Evolutionary conservation across 306 rosid genomes (phyloP), one percentile per base, ranked within the genome.

Genomic region (Leucaena leucocephala): DNA sequence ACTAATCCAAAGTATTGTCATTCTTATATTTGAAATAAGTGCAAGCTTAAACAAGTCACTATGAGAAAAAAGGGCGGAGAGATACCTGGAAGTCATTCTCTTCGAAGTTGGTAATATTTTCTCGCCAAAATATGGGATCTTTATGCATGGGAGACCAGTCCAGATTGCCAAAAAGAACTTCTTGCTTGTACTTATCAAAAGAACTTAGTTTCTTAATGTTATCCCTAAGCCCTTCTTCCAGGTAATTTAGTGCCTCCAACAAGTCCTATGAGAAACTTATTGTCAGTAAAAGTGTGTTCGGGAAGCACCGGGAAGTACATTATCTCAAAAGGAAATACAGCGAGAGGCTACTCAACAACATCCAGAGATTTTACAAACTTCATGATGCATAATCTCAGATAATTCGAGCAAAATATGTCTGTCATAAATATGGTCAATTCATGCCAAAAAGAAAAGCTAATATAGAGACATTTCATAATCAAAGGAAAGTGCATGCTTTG

Each of bases 101-200:
- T 88, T 96, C 99, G 13, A 93, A 96, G 78, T 74, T 83, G 59
- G 82, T 80, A 71, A 93, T 84, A 82, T 96, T 96, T 61, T 96
- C 99, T 17, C 96, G 94, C 99, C 99, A 96, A 87, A 96, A 96
- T 52, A 82, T 72, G 68, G 90, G 84, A 86, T 93, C 98, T 84
- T 96, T 96, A 90, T 96, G 99, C 99, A 93, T 91, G 52, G 97
- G 96, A 84, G 98, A 88, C 99, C 99, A 96, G 74, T 93, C 99
- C 86, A 93, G 94, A 84, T 93, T 94, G 77, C 96, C 98, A 42
- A 90, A 94, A 79, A 93, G 96, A 80, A 90, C 96, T 88, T 90
- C 99, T 89, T 96, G 99, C 90, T 93, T 96, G 75, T 96, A 96
- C 84, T 82, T 87, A 64, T 96, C 99, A 74, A 85, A 96, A 68